Base-by-base conservation (phyloP, 2,329 filamentous ascomycete species). In the Epicoccum nigrum region DNA sequence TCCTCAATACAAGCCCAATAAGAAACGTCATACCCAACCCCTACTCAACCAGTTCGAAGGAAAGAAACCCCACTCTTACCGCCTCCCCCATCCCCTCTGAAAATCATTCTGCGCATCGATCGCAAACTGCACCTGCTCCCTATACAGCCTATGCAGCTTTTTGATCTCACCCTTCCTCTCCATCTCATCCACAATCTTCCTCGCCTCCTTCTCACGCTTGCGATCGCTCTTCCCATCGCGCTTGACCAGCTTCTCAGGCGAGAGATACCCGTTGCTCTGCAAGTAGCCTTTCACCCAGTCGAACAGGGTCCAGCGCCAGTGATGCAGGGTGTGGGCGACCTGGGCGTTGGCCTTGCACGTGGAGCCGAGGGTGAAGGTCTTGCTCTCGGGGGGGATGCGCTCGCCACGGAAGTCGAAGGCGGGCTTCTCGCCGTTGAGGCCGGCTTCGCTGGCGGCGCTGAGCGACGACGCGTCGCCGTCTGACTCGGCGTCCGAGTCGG, bases 301-400 rank as follows among this genome's bases (percentile, higher is more conserved):
- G 64, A 89, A 86, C n/a, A 93, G 82, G 37, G 86, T 83, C 53
- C 83, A 83, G 49, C 87, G 86, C 90, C 90, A 92, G 72, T 94
- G 90, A 4, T 85, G 80, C 3, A 93, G 79, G 1, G 81, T 81
- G 65, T 93, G 89, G 0, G 88, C 86, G 31, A 86, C 86, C 57
- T 85, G 79, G 0, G 89, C 88, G 58, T 87, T 87, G 25, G 75
- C 73, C 63, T 81, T 83, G 75, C 86, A 89, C 53, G 68, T 70
- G 4, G 54, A 60, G 25, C 70, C 70, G 1, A 72, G 56, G 1
- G 64, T 61, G 54, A 72, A 72, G 38, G 53, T 46, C 13, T 65
- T 63, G 13, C 56, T 60, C 23, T 63, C 66, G 1, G 68, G 64
- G 0, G 67, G 65, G 20, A 72, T 51, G 13, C 54, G 62, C 33